phyloP scores from a whole-genome alignment of 208 protist species.

The Leptomonas seymouri region DNA sequence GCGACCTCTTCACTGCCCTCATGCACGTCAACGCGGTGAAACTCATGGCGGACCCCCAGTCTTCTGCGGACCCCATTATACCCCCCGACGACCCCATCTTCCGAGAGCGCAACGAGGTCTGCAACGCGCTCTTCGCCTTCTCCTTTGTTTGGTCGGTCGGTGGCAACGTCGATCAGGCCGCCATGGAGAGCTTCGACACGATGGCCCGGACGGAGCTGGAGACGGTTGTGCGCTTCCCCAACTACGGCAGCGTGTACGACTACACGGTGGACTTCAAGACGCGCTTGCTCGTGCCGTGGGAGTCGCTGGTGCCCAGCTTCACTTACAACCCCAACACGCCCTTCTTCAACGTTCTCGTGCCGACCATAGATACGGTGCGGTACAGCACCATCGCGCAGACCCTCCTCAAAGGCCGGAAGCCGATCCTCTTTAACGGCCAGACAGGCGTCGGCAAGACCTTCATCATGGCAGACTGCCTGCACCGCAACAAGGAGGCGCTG shows the following conservation, averaged over 20 bases:
- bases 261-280: slow-evolving; percentile 91
- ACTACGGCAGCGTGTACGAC: slow-evolving; percentile 93
- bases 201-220: slow-evolving; percentile 86
- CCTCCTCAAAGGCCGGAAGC: slow-evolving; percentile 84
- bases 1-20: slow-evolving; percentile 91
- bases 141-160: slow-evolving; percentile 97
- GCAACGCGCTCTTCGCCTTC: slow-evolving; percentile 94
- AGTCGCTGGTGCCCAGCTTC: slow-evolving; percentile 79
- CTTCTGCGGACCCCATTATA: background rate
- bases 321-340: slow-evolving; percentile 81
- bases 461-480: slow-evolving; percentile 91
- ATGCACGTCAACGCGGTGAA: slow-evolving; percentile 74
- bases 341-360: slow-evolving; percentile 97
- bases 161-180: slow-evolving; percentile 89
- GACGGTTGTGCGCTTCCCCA: slow-evolving; percentile 83
- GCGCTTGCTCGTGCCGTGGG: slow-evolving; percentile 86
- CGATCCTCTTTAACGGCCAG: slow-evolving; percentile 95
- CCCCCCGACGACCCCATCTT: slow-evolving; percentile 68
- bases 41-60: slow-evolving; percentile 66
- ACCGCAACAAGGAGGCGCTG: slow-evolving; percentile 70
- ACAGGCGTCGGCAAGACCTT: slow-evolving; percentile 97
- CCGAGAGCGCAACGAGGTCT: slow-evolving; percentile 88
- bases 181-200: slow-evolving; percentile 94
- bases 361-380: slow-evolving; percentile 97
- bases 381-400: slow-evolving; percentile 93